Percentiles rank a stretch among this genome's conserved stretches.
Evolutionary conservation across 441 rosid genomes (phyloP).

Genomic region (Adansonia madagascariensis): DNA sequence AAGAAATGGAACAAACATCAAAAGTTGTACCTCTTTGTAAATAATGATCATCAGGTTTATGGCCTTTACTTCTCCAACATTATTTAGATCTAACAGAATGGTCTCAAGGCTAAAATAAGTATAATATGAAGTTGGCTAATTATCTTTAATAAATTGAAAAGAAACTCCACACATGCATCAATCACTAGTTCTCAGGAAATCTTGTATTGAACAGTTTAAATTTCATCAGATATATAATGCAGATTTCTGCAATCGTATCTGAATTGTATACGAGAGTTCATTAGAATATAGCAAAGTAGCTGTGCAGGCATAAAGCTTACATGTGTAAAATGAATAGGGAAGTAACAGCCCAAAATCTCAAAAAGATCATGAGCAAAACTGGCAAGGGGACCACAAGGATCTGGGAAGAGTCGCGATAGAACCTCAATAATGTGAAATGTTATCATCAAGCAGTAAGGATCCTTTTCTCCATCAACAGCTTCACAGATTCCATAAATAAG

Average conservation of each 20-base stretch:
- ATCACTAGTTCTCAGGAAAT: neutral
- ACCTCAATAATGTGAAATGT: slow-evolving; percentile 79
- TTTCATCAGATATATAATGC: slow-evolving; percentile 15
- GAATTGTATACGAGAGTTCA: neutral
- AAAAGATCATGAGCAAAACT: slow-evolving; percentile 62
- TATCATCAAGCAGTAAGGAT: slow-evolving; percentile 82
- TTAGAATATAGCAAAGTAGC: slow-evolving; percentile 14
- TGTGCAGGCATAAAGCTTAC: slow-evolving; percentile 49
- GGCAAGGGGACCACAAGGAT: slow-evolving; percentile 66
- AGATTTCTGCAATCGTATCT: slow-evolving; percentile 3
- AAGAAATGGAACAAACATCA: slow-evolving; percentile 2
- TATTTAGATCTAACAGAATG: neutral
- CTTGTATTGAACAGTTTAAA: slow-evolving; percentile 11
- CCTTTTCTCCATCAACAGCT: slow-evolving; percentile 89
- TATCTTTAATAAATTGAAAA: slow-evolving; percentile 9
- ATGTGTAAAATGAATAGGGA: slow-evolving; percentile 91
- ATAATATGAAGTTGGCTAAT: neutral
- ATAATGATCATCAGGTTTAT: neutral
- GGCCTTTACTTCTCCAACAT: slow-evolving; percentile 7
- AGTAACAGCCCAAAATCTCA: slow-evolving; percentile 71
- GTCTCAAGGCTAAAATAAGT: neutral
- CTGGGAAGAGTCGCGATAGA: slow-evolving; percentile 63
- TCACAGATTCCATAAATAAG: slow-evolving; percentile 68
- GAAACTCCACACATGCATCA: neutral
- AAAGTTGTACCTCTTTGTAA: neutral